phyloP scores from a whole-genome alignment of 1,139 yeast species.

The Diutina ranongensis region DNA sequence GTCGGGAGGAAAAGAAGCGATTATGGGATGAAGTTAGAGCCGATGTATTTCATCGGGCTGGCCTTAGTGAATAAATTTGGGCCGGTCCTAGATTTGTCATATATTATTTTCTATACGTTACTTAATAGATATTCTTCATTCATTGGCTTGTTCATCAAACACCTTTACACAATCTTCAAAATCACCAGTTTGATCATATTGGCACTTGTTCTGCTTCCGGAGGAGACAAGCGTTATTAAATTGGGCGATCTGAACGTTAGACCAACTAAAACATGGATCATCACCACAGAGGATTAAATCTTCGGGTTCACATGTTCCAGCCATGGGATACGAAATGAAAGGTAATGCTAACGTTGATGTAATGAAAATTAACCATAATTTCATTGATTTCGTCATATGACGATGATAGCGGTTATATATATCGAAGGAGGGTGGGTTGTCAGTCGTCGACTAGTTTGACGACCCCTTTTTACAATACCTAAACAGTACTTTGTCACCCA shows the following conservation, averaged over 20 bases:
- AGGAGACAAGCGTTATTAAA: not conserved
- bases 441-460: too few species aligned
- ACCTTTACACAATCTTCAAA: not conserved
- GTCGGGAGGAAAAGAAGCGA: slow-evolving; percentile 31
- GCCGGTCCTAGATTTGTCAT: not conserved
- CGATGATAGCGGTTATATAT: not conserved
- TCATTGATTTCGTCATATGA: not conserved
- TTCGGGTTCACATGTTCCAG: not conserved
- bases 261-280: not conserved
- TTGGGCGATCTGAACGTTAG: not conserved
- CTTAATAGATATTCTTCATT: too few species aligned
- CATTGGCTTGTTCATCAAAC: too few species aligned
- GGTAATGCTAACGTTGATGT: not conserved
- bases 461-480: too few species aligned
- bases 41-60: slow-evolving; percentile 39
- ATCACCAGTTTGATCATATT: not conserved
- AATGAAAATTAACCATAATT: not conserved
- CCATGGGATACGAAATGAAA: not conserved
- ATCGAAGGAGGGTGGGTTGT: too few species aligned
- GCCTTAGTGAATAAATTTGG: slow-evolving; percentile 19
- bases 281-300: not conserved
- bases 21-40: slow-evolving; percentile 41
- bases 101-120: too few species aligned
- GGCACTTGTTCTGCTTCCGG: not conserved
- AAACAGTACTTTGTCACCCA: too few species aligned